Evolutionary conservation across 495 filamentous ascomycete species (phyloP).

Genomic region (Aspergillus mulundensis): DNA sequence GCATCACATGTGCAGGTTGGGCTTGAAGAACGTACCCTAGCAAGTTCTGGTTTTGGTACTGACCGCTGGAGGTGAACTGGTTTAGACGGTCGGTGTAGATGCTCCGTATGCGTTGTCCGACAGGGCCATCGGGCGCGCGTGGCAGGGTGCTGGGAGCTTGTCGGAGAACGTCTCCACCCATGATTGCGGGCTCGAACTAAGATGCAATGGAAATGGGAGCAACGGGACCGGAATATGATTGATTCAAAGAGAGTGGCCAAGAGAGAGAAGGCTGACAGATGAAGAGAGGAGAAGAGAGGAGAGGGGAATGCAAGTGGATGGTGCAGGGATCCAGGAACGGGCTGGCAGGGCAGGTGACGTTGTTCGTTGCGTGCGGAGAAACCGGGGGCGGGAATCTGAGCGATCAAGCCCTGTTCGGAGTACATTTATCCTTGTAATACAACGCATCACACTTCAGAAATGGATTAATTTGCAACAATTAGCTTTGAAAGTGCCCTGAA

Average conservation of each 20-base stretch:
- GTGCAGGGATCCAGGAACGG: neutral
- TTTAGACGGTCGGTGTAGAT: constrained; percentile 84
- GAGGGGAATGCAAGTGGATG: neutral
- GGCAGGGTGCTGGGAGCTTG: constrained; percentile 50
- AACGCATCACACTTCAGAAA: too few species aligned
- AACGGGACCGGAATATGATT: neutral
- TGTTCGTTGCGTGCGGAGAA: neutral
- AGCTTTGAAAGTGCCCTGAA: too few species aligned
- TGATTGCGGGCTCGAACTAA: constrained; percentile 21
- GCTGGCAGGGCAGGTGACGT: neutral
- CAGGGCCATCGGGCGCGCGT: constrained; percentile 54
- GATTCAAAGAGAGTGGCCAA: neutral
- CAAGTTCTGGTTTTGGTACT: constrained; percentile 78
- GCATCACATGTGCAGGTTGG: neutral
- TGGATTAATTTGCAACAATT: too few species aligned
- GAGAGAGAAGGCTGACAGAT: neutral
- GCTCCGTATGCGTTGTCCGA: constrained; percentile 78
- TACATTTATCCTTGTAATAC: too few species aligned
- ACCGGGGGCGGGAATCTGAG: neutral
- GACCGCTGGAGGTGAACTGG: constrained; percentile 73
- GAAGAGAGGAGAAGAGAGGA: neutral
- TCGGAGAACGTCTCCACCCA: constrained; percentile 46
- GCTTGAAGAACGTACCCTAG: constrained; percentile 45
- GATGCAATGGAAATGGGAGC: neutral
- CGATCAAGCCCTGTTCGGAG: too few species aligned